A percentile compares a stretch with the other conserved stretches of the same genome.
Evolutionary conservation across 768 basidiomycete species (phyloP).

Genomic region (Tricholoma hemisulphureum): DNA sequence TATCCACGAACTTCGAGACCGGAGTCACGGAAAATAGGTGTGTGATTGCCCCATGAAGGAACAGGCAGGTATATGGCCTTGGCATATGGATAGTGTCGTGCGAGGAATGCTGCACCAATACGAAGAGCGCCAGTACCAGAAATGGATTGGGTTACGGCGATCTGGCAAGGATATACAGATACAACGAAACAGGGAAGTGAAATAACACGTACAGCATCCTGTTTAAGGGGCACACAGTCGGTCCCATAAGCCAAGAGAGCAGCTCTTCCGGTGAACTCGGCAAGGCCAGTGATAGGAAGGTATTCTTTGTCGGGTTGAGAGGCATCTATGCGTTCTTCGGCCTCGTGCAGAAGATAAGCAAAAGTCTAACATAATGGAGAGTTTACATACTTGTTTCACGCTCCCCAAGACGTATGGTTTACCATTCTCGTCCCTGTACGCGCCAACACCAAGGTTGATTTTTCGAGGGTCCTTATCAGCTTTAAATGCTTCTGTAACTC

Average conservation of each 20-base stretch:
- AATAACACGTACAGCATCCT: conserved; percentile 60
- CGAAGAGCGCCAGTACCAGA: conserved; percentile 98
- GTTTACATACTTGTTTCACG: conserved; percentile 71
- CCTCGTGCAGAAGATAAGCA: conserved; percentile 41
- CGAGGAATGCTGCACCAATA: conserved; percentile 91
- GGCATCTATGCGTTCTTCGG: conserved; percentile 68
- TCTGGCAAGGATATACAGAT: conserved; percentile 39
- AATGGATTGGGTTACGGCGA: conserved; percentile 89
- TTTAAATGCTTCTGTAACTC: conserved; percentile 94
- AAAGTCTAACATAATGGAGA: not conserved
- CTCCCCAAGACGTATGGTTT: conserved; percentile 92
- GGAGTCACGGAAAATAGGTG: conserved; percentile 88
- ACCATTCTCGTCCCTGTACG: conserved; percentile 90
- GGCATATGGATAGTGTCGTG: conserved; percentile 81
- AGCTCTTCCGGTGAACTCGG: conserved; percentile 82
- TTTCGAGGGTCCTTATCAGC: conserved; percentile 89
- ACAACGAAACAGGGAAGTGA: conserved; percentile 2
- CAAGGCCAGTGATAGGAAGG: conserved; percentile 89
- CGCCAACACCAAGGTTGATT: conserved; percentile 97
- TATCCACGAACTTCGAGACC: conserved; percentile 92
- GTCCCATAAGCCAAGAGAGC: conserved; percentile 89
- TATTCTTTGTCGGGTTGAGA: conserved; percentile 90
- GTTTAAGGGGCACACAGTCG: conserved; percentile 68
- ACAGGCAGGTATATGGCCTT: conserved; percentile 88
- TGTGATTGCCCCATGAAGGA: conserved; percentile 98